Percentiles rank a stretch among this genome's conserved stretches.
Evolutionary conservation across 768 basidiomycete genomes (phyloP).

Genomic region (Mycena latifolia): DNA sequence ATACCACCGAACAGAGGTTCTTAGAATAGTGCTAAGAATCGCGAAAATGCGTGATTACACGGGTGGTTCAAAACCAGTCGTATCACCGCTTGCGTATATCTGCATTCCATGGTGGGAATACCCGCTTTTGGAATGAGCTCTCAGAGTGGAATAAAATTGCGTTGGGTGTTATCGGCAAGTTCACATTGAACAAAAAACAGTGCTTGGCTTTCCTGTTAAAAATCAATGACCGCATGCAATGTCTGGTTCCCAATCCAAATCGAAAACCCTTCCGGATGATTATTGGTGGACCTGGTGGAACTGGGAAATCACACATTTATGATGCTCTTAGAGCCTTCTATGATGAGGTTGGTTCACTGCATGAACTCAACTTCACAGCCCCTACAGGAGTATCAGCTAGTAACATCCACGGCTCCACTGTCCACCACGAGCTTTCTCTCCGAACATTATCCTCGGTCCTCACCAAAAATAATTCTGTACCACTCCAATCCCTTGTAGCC

Average conservation of each 20-base stretch:
- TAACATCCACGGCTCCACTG: slow-evolving; percentile 33
- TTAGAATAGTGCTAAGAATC: too few species aligned
- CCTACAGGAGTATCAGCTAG: slow-evolving; percentile 37
- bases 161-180: slow-evolving; percentile 5
- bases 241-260: not conserved
- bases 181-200: slow-evolving; percentile 37
- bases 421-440: slow-evolving; percentile 24
- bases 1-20: too few species aligned
- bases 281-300: slow-evolving; percentile 37
- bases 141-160: slow-evolving; percentile 24
- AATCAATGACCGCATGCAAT: slow-evolving; percentile 15
- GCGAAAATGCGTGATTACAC: too few species aligned
- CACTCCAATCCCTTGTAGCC: not conserved
- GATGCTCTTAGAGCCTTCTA: slow-evolving; percentile 34
- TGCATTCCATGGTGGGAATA: not conserved
- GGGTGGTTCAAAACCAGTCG: too few species aligned
- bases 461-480: slow-evolving; percentile 9
- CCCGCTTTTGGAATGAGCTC: not conserved
- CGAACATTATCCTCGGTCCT: not conserved
- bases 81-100: too few species aligned
- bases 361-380: slow-evolving; percentile 32
- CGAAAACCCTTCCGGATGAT: slow-evolving; percentile 33
- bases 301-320: slow-evolving; percentile 39
- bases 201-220: slow-evolving; percentile 29
- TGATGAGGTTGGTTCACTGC: not conserved